Evolutionary conservation across 345 rosid species (phyloP).

Genomic region (Populus davidiana): DNA sequence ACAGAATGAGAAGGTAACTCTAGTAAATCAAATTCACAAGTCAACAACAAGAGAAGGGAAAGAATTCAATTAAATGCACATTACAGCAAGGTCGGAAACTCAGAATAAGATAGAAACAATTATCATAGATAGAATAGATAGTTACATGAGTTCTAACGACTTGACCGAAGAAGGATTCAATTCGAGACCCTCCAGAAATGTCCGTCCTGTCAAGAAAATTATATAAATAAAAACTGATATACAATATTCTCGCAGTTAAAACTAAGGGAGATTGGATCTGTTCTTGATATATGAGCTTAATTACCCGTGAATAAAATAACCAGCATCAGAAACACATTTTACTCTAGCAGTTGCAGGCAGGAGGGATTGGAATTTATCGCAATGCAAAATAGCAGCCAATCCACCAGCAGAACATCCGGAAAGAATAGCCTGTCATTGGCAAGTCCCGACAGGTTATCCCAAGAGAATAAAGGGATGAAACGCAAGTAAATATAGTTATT

Average conservation of each 20-base stretch:
- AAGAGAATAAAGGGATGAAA: not conserved
- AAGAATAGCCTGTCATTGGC: slow-evolving; percentile 59
- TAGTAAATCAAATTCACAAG: not conserved
- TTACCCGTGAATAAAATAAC: slow-evolving; percentile 83
- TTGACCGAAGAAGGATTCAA: slow-evolving; percentile 54
- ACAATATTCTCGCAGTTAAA: not conserved
- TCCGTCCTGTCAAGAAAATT: slow-evolving; percentile 53
- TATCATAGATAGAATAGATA: slow-evolving; percentile 2
- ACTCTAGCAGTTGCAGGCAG: slow-evolving; percentile 68
- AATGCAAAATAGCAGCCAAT: slow-evolving; percentile 78
- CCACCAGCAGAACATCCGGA: slow-evolving; percentile 99
- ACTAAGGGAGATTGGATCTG: not conserved
- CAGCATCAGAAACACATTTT: slow-evolving; percentile 94
- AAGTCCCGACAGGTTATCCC: not conserved
- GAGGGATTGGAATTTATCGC: slow-evolving; percentile 72
- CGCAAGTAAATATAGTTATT: not conserved
- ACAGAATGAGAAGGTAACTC: not conserved
- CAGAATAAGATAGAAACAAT: not conserved
- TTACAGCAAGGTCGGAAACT: not conserved
- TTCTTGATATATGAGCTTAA: slow-evolving; percentile 20
- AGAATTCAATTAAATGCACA: not conserved
- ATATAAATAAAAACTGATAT: not conserved
- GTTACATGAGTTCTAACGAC: slow-evolving; percentile 80
- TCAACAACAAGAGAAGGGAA: not conserved
- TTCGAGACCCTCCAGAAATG: slow-evolving; percentile 57